Base-by-base conservation (phyloP, 805 yeast species). In the Cephaloascus albidus region DNA sequence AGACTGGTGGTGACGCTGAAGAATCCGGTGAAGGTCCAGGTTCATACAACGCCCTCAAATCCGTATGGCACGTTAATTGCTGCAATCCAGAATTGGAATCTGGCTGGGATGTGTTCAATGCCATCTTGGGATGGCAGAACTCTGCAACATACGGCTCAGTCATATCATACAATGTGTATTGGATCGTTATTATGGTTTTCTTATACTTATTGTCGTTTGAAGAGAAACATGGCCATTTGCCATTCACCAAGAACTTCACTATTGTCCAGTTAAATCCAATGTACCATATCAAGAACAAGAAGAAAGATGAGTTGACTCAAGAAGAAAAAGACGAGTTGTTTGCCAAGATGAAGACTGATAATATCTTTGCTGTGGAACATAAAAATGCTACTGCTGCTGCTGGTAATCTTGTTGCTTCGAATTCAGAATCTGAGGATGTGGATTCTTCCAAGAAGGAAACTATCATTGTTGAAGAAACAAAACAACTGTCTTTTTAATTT, bases 81-180 rank as follows among this genome's bases (percentile, higher is more conserved):
- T 90, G 97, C 70, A 88, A 88, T 63, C 97, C 97, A 36, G 89
- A 83, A 61, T 69, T 72, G 43, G 90, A 83, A 63, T 79, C 81
- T 51, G 97, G 97, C 67, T 90, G 97, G 97, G 96, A 88, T 74
- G 80, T 90, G 45, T 90, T 90, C 74, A 90, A 90, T 56, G 86
- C 97, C 20, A 61, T 90, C 41, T 69, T 90, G 46, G 98, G 97
- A 45, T 90, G 98, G 98, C 96, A 88, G 68, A 90, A 90, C 65
- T 76, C 95, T 39, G 97, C 96, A 43, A 87, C 95, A 48, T 75
- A 85, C 57, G 96, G 97, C 41, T 86, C 96, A 4, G 89, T 90
- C 43, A 65, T 90, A 39, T 76, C 89, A 37, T 90, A 90, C 71
- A 88, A 87, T 65, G 47, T 82, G 45, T 90, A 90, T 70, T 90